Evolutionary conservation across 2,329 filamentous ascomycete species (phyloP), one percentile per base, ranked within the genome.

Genomic region (Fusarium napiforme): DNA sequence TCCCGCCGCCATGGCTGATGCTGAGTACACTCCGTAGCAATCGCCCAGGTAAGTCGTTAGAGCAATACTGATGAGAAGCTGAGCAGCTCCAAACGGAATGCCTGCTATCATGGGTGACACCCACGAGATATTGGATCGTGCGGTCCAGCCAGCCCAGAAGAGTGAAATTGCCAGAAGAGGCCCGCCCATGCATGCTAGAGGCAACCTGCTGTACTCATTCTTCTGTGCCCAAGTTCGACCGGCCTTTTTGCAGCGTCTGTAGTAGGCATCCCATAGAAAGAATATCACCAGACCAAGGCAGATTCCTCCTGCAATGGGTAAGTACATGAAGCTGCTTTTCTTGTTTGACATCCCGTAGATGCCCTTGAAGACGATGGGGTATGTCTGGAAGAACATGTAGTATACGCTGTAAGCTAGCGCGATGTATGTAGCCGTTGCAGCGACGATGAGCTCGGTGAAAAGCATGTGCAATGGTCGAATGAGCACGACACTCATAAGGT

Each of bases 351-450:
- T 68, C 0, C 46, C 46, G 5, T 68, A 68, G 0, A 50, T 68
- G n/a, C 64, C 64, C n/a, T 73, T 65, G 50, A 76, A 76, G 2
- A 76, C 69, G 18, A 76, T 75, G 0, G 74, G 74, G 3, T 76
- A 76, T 15, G 69, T 71, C 34, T 76, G 69, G 1, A 76, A 76
- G 23, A 75, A 75, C 36, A 76, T 63, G 18, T 76, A 76, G 4
- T 76, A 60, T 1, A 69, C 69, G 1, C 69, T 67, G 10, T 76
- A 76, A 12, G 67, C 52, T 5, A 76, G 18, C 0, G 74, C 69
- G 0, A 75, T 66, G 15, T 76, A 76, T 0, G 62, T 47, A 6
- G 69, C 61, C 0, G 71, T 64, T 11, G 73, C 64, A 6, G 75
- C 56, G 1, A 76, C 72, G 4, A 76, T 56, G 1, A 71, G 64